Evolutionary conservation across 306 rosid genomes (phyloP).

Genomic region (Mimosa bimucronata): DNA sequence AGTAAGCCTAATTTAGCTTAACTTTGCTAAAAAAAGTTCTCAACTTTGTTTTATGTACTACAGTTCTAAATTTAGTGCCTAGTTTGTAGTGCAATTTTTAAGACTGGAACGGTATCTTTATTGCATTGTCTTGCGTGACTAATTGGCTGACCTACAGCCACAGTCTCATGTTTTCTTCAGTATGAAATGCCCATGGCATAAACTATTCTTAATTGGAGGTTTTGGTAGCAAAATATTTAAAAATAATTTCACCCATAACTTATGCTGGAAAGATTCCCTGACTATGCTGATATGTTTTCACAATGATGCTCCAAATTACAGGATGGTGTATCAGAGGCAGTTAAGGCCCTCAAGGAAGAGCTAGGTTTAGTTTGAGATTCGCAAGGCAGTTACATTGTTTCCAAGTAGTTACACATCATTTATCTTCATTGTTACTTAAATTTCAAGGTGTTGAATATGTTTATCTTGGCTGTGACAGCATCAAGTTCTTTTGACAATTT

Average conservation of each 20-base stretch:
- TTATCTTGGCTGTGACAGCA: background rate
- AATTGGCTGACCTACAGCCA: background rate
- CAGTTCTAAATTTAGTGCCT: too few relatives aligned
- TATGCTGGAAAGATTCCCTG: background rate
- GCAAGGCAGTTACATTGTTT: constrained; percentile 5
- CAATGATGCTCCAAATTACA: constrained; percentile 41
- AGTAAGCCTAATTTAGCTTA: too few relatives aligned
- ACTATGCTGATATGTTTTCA: constrained; percentile 18
- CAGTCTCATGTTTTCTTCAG: background rate
- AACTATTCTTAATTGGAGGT: too few relatives aligned
- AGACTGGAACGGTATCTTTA: background rate
- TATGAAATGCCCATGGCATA: too few relatives aligned
- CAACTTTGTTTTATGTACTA: background rate
- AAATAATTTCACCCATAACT: background rate
- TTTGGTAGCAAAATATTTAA: background rate
- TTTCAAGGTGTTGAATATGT: background rate
- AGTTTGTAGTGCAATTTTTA: too few relatives aligned
- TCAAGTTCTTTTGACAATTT: constrained; percentile 5
- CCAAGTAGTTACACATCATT: background rate
- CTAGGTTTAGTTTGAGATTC: constrained; percentile 40
- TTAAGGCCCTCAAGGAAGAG: constrained; percentile 63
- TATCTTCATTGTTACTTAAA: constrained; percentile 1
- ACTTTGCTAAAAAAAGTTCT: background rate
- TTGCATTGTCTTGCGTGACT: background rate
- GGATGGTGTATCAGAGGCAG: constrained; percentile 78